These are phyloP conservation scores for Xylaria sp. DNA, from an alignment of 2,329 filamentous ascomycete genomes.

Conservation along the genomic window DNA sequence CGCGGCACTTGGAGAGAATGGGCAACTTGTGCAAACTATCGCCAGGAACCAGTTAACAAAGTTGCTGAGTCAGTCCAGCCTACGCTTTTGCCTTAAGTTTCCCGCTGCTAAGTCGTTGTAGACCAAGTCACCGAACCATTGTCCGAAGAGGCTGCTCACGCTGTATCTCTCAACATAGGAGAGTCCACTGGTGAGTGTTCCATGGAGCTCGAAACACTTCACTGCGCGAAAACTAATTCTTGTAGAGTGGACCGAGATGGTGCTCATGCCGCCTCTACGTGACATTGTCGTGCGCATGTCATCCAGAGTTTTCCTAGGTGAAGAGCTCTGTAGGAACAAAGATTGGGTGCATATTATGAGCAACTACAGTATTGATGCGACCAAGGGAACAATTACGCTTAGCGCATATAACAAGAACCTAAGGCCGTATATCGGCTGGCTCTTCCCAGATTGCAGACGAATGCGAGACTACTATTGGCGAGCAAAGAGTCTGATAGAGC, in stretches of 20 bases:
- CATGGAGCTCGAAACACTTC: background rate
- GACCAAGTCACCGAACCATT: conserved; percentile 34
- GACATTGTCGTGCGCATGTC: conserved; percentile 58
- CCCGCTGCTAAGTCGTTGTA: conserved; percentile 22
- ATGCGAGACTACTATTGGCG: conserved; percentile 47
- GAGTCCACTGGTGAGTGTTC: conserved; percentile 35
- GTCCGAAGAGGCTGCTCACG: conserved; percentile 37
- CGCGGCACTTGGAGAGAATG: conserved; percentile 10
- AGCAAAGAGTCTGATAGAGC: conserved; percentile 42
- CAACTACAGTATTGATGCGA: conserved; percentile 52
- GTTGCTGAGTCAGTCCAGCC: conserved; percentile 17
- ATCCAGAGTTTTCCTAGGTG: conserved; percentile 59
- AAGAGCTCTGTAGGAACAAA: conserved; percentile 55
- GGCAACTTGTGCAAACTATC: conserved; percentile 26
- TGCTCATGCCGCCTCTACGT: conserved; percentile 49
- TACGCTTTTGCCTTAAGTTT: background rate
- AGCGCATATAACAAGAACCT: conserved; percentile 52
- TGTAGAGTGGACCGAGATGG: conserved; percentile 54
- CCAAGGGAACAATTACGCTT: conserved; percentile 50
- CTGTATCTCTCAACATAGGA: conserved; percentile 27
- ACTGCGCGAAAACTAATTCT: conserved; percentile 9
- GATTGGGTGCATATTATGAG: conserved; percentile 56
- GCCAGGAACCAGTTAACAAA: conserved; percentile 35
- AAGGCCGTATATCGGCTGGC: conserved; percentile 55
- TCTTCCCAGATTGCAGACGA: conserved; percentile 53